Conservation (phyloP, 305 asterid species). For the Fraxinus albicans region DNA sequence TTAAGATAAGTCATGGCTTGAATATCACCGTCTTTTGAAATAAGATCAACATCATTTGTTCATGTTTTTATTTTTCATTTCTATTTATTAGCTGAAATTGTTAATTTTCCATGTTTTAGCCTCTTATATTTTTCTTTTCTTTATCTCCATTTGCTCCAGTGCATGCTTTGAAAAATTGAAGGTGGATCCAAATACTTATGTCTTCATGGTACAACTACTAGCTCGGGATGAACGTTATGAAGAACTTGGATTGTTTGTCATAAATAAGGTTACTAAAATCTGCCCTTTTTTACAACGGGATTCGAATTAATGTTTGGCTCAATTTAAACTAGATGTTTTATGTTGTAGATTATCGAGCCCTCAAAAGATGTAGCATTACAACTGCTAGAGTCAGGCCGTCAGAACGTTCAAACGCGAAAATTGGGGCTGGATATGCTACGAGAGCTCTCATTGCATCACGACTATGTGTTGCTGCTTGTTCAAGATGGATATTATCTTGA, state of each 20-base stretch:
- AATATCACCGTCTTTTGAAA: neutral
- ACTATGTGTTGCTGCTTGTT: constrained; percentile 73
- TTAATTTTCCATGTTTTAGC: constrained; percentile 9
- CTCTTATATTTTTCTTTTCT: constrained; percentile 22
- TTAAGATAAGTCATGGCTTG: neutral
- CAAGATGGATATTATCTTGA: constrained; percentile 92
- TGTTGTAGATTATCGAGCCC: constrained; percentile 84
- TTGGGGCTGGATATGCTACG: constrained; percentile 84
- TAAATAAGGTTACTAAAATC: constrained; percentile 61
- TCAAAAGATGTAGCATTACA: constrained; percentile 92
- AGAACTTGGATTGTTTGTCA: constrained; percentile 71
- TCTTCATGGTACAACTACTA: constrained; percentile 75
- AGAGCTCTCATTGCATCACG: constrained; percentile 76
- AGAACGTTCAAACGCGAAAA: constrained; percentile 66
- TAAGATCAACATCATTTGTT: neutral
- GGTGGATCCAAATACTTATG: constrained; percentile 64
- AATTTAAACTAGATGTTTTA: constrained; percentile 17
- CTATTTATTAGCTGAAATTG: constrained; percentile 17
- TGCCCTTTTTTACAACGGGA: neutral
- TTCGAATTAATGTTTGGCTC: neutral
- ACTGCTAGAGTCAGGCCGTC: constrained; percentile 76
- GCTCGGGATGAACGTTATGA: constrained; percentile 73
- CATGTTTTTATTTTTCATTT: constrained; percentile 13
- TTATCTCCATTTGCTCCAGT: constrained; percentile 46
- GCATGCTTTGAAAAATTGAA: constrained; percentile 72